Evolutionary conservation across 345 rosid genomes (phyloP).

Genomic region (Rhodomyrtus tomentosa): DNA sequence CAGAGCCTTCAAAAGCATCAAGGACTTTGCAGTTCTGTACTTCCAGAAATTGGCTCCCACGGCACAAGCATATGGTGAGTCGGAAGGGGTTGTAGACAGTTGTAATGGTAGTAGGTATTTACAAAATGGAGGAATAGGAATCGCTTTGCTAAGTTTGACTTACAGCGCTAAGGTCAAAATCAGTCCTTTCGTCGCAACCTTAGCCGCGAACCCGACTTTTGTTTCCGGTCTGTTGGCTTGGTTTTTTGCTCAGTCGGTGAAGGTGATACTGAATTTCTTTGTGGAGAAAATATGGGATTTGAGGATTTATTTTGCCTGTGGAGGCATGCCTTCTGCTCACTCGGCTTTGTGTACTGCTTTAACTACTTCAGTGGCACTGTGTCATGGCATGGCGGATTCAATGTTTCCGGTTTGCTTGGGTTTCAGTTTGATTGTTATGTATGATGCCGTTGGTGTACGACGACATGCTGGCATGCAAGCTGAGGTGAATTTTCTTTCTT

Average conservation of each 20-base stretch:
- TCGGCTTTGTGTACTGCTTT: constrained; percentile 82
- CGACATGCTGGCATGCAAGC: constrained; percentile 99
- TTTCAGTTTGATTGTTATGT: constrained; percentile 90
- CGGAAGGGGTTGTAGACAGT: not conserved
- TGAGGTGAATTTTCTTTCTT: constrained; percentile 34
- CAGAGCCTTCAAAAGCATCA: not conserved
- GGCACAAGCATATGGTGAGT: not conserved
- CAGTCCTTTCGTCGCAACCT: constrained; percentile 66
- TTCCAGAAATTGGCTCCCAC: not conserved
- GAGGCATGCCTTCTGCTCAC: constrained; percentile 96
- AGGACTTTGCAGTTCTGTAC: not conserved
- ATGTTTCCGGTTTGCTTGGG: constrained; percentile 92
- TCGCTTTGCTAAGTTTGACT: constrained; percentile 59
- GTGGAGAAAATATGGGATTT: constrained; percentile 81
- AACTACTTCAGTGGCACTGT: constrained; percentile 88
- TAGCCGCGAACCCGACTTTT: constrained; percentile 80
- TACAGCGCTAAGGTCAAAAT: constrained; percentile 54
- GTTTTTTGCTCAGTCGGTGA: constrained; percentile 59
- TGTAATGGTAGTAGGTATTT: constrained; percentile 13
- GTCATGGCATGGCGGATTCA: constrained; percentile 84
- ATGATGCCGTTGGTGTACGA: constrained; percentile 94
- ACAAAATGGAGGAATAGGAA: constrained; percentile 49
- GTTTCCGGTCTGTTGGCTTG: constrained; percentile 74
- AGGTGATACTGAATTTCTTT: constrained; percentile 63
- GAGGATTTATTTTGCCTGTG: constrained; percentile 58